Conservation (phyloP, 805 yeast genomes). For the Kuraishia ogatae region DNA sequence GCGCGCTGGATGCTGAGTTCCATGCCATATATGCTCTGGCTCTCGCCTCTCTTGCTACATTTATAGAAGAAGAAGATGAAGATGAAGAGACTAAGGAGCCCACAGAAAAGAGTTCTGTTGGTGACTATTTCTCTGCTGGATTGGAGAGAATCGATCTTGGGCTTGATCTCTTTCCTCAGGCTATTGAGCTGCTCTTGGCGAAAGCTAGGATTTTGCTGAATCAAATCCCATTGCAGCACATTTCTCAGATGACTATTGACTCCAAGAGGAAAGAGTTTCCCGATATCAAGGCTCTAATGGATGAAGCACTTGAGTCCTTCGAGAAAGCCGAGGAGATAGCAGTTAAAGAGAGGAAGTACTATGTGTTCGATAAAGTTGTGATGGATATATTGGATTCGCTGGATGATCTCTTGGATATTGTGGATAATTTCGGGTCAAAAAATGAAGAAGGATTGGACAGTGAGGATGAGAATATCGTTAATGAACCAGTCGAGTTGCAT, state of each 20-base stretch:
- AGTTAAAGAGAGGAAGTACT: constrained; percentile 13
- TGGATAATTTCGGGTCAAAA: constrained; percentile 55
- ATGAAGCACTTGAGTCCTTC: constrained; percentile 37
- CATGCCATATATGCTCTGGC: constrained; percentile 71
- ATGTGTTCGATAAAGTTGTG: constrained; percentile 26
- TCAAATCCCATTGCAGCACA: constrained; percentile 49
- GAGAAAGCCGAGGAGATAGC: constrained; percentile 30
- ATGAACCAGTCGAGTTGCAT: constrained; percentile 26
- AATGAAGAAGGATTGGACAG: constrained; percentile 53
- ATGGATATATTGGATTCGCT: constrained; percentile 47
- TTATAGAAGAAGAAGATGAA: constrained; percentile 25
- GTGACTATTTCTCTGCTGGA: constrained; percentile 61
- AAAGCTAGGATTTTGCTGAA: constrained; percentile 46
- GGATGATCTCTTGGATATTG: constrained; percentile 62
- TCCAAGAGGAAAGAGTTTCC: constrained; percentile 26
- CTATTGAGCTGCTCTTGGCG: constrained; percentile 40
- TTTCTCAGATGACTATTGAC: constrained; percentile 39
- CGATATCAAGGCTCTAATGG: constrained; percentile 30
- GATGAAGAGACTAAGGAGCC: constrained; percentile 12
- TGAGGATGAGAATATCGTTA: constrained; percentile 37
- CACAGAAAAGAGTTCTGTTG: constrained; percentile 19
- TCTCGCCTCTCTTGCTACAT: constrained; percentile 52
- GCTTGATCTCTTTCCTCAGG: constrained; percentile 35
- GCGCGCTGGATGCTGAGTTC: constrained; percentile 39
- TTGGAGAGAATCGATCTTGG: constrained; percentile 63